Evolutionary conservation across 768 basidiomycete species (phyloP), one percentile per base, ranked within the genome.

Genomic region (Suillus placidus): DNA sequence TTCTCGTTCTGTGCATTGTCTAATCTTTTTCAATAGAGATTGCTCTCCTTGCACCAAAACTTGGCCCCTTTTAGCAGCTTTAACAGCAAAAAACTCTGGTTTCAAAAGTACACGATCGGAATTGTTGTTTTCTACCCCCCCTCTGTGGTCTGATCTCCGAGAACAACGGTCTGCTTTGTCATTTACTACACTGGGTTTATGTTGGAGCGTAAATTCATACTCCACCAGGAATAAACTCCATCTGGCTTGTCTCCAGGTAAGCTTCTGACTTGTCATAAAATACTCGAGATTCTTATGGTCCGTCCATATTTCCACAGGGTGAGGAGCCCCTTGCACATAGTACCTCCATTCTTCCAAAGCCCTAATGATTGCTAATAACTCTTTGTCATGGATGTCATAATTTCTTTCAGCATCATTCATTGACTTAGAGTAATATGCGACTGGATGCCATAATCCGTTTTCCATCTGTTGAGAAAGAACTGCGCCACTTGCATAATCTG

Each of bases 201-300:
- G 51, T 8, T 32, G 30, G 8, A 52, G 51, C 0, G 14, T 52
- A 18, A 52, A 52, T 32, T 52, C 51, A 10, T 45, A 45, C 43
- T 45, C 43, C 20, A 2, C 43, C 10, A 45, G 20, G 8, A 45
- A 45, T 0, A n/a, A 4, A 9, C 43, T 45, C 45, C 45, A 45
- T 45, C 43, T 45, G 9, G 62, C 64, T 52, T 68, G 68, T 0
- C 35, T 34, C 2, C 43, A 14, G 0, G 23, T 71, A 43, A 58
- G 78, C 62, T 2, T 72, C 68, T n/a, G 34, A 78, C 71, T 73
- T 0, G 72, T 74, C n/a, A 66, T 60, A 68, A 80, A 81, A 65
- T 79, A 80, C 62, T 79, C 74, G 75, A 64, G 74, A 64, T 78
- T 80, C 49, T 78, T 78, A 70, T 81, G 79, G 68, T 81, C 77